Evolutionary conservation across 2,329 filamentous ascomycete species (phyloP), one percentile per base, ranked within the genome.

Genomic region (Curvularia sp.): DNA sequence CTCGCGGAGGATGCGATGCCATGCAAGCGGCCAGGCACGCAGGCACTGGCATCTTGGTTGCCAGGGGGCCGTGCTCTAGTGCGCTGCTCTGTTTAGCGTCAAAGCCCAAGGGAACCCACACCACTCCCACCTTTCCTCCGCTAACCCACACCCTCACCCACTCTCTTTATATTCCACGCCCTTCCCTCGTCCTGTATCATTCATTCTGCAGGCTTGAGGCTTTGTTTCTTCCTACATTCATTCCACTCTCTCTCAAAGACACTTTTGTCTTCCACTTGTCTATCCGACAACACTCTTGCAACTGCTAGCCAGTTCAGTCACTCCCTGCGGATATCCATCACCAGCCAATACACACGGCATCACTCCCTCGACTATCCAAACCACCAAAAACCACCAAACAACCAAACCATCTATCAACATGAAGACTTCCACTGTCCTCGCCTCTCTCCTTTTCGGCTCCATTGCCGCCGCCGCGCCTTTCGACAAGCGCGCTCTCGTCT

Each of bases 191-290:
- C 53, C 57, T 59, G 53, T 53, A 56, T 19, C 53, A 57, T 38
- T 57, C 57, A 42, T 57, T 75, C 61, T 76, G 74, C 73, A 76
- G 73, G 73, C 74, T 76, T 75, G 74, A 76, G 61, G 74, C 71
- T 75, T 73, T 55, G 68, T 68, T 42, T 42, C 39, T 42, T 23
- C 39, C 53, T 64, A 61, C 66, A 65, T 74, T 68, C 69, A 57
- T 75, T 75, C 63, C 65, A 69, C 64, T 45, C 59, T 64, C 49
- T 10, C 46, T 21, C 59, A 39, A 59, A 53, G 74, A 75, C 73
- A 74, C 64, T 53, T 69, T 69, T 66, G 74, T 75, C 73, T 75
- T 68, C 36, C 68, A 70, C 60, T 66, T 61, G 61, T 69, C 65
- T 64, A 55, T 61, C 52, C 56, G 49, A 53, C 60, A 55, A 59